Evolutionary conservation across 2,329 filamentous ascomycete genomes (phyloP).

Genomic region (Tolypocladium nubicola): DNA sequence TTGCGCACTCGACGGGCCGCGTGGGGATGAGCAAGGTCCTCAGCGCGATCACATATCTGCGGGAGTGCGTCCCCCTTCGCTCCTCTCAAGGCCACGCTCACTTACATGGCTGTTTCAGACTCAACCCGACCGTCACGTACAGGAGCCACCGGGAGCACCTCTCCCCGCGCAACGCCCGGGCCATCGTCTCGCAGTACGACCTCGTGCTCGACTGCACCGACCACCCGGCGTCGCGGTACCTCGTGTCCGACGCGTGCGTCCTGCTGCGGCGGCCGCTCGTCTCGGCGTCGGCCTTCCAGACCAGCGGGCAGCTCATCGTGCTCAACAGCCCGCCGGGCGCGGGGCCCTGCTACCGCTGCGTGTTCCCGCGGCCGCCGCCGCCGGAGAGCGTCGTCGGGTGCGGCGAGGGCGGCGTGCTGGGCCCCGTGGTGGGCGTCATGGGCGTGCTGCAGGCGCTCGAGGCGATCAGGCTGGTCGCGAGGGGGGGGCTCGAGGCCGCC

Average conservation of each 20-base stretch:
- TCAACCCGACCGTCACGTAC: constrained; percentile 65
- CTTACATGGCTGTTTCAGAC: constrained; percentile 24
- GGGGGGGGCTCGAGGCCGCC: constrained; percentile 14
- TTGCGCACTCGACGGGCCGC: constrained; percentile 62
- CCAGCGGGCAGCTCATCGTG: constrained; percentile 81
- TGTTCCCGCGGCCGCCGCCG: constrained; percentile 82
- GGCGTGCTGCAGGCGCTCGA: constrained; percentile 86
- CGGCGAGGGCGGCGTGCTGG: constrained; percentile 85
- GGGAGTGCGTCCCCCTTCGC: constrained; percentile 28
- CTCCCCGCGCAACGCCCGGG: constrained; percentile 54
- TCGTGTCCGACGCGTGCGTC: constrained; percentile 85
- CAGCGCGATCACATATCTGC: constrained; percentile 55
- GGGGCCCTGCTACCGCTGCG: constrained; percentile 86
- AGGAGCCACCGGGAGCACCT: constrained; percentile 53
- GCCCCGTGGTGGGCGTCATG: constrained; percentile 88
- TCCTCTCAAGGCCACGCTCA: neutral
- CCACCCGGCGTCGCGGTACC: constrained; percentile 80
- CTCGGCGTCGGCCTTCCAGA: constrained; percentile 80
- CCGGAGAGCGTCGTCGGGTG: constrained; percentile 75
- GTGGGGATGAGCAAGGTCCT: constrained; percentile 73
- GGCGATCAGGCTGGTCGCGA: constrained; percentile 69
- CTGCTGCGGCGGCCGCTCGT: constrained; percentile 69
- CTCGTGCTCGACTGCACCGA: constrained; percentile 92
- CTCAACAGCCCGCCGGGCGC: constrained; percentile 69
- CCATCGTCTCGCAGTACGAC: constrained; percentile 62